A percentile compares a stretch with the other conserved stretches of the same genome.
Evolutionary conservation across 2,329 filamentous ascomycete species (phyloP).

Genomic region (Colletotrichum plurivorum): DNA sequence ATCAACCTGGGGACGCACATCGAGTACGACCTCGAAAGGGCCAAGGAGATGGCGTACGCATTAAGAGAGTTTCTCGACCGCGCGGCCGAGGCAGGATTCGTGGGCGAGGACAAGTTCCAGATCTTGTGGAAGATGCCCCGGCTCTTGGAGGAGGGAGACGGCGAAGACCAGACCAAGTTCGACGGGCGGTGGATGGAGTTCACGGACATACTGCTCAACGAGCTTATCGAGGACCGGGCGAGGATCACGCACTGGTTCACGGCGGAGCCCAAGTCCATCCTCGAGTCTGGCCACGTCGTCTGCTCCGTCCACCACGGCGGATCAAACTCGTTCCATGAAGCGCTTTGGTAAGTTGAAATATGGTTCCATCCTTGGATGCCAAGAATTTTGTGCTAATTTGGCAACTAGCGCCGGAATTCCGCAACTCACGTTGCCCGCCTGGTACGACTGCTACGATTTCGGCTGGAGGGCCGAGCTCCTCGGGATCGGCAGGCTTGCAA

Average conservation of each 20-base stretch:
- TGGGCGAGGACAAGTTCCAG: slow-evolving; percentile 44
- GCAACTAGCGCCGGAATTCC: slow-evolving; percentile 23
- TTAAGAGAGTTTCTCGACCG: slow-evolving; percentile 16
- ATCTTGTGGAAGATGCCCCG: slow-evolving; percentile 56
- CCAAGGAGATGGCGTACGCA: slow-evolving; percentile 31
- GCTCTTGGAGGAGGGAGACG: slow-evolving; percentile 5
- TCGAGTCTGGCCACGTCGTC: slow-evolving; percentile 54
- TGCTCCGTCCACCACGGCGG: slow-evolving; percentile 63
- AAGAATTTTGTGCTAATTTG: background rate
- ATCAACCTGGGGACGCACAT: slow-evolving; percentile 42
- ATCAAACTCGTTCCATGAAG: slow-evolving; percentile 59
- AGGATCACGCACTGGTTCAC: slow-evolving; percentile 57
- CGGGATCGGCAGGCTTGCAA: slow-evolving; percentile 41
- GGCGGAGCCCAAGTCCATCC: slow-evolving; percentile 53
- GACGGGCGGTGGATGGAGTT: slow-evolving; percentile 32
- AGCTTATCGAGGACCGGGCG: slow-evolving; percentile 49
- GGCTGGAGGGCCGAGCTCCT: slow-evolving; percentile 28
- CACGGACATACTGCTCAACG: slow-evolving; percentile 43
- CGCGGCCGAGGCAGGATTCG: slow-evolving; percentile 25
- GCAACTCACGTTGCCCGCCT: slow-evolving; percentile 22
- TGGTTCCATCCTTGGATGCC: background rate
- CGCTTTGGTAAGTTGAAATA: slow-evolving; percentile 46
- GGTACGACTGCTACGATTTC: slow-evolving; percentile 36
- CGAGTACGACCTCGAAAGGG: slow-evolving; percentile 42
- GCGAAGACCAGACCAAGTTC: background rate